Conservation (phyloP, 2,329 filamentous ascomycete species). For the Chaetomium sp. region DNA sequence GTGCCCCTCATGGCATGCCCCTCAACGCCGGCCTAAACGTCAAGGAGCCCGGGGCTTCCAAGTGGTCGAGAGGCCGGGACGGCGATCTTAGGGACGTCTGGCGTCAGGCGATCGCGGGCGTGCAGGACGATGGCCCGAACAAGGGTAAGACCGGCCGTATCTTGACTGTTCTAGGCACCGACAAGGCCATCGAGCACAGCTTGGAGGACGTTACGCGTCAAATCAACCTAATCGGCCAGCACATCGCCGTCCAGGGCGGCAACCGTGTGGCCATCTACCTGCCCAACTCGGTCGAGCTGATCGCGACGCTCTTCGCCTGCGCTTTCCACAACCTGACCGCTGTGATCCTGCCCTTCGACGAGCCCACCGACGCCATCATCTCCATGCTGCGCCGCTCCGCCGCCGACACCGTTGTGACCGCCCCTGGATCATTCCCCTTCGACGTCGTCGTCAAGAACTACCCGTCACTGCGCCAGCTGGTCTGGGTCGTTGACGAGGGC, state of each 20-base stretch:
- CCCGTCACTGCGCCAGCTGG: conserved; percentile 64
- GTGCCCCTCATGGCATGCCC: conserved; percentile 78
- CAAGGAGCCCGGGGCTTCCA: conserved; percentile 69
- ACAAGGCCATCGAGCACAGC: conserved; percentile 66
- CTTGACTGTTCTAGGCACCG: conserved; percentile 70
- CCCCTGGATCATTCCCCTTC: conserved; percentile 80
- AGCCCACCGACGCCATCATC: conserved; percentile 61
- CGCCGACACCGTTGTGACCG: conserved; percentile 76
- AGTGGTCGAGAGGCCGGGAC: conserved; percentile 76
- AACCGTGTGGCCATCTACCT: conserved; percentile 83
- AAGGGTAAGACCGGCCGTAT: conserved; percentile 61
- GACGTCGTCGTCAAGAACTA: conserved; percentile 64
- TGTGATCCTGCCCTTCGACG: conserved; percentile 79
- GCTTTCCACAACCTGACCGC: conserved; percentile 82
- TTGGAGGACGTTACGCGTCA: conserved; percentile 70
- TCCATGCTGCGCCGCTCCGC: conserved; percentile 66
- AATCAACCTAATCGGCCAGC: conserved; percentile 79
- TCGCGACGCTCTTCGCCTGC: conserved; percentile 77
- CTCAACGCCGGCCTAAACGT: conserved; percentile 73
- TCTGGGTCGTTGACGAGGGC: conserved; percentile 90
- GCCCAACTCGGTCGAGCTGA: conserved; percentile 85
- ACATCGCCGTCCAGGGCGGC: conserved; percentile 63
- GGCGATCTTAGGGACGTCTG: conserved; percentile 91
- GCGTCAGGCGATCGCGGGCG: conserved; percentile 63
- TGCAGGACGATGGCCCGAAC: conserved; percentile 54